phyloP scores from a whole-genome alignment of 2,329 filamentous ascomycete species.

The Trichoderma breve region DNA sequence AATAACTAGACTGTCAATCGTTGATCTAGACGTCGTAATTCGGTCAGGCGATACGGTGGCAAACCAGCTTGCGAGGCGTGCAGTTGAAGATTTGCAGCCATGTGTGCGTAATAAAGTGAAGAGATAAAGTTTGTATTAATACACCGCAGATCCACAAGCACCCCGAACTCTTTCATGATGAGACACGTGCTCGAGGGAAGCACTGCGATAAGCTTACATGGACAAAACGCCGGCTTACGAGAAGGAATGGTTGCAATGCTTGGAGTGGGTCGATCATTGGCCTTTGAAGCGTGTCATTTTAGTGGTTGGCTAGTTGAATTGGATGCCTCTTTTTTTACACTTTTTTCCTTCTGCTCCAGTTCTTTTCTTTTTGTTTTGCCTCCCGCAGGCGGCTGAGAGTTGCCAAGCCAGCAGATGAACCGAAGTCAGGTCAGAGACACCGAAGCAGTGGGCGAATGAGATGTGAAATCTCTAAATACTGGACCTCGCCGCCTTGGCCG shows the following conservation, averaged over 20 bases:
- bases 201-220: constrained; percentile 4
- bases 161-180: neutral
- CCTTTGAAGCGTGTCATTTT: neutral
- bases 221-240: neutral
- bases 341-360: neutral
- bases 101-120: neutral
- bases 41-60: neutral
- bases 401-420: neutral
- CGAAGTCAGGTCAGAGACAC: neutral
- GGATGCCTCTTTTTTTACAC: neutral
- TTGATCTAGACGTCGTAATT: neutral
- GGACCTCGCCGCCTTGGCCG: neutral
- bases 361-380: neutral
- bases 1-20: neutral
- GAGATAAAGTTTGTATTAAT: neutral
- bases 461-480: neutral
- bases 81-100: neutral
- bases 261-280: neutral
- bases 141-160: neutral
- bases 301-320: neutral
- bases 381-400: neutral
- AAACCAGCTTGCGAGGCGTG: neutral
- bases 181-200: neutral
- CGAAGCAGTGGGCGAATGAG: neutral
- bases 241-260: neutral